Evolutionary conservation across 306 rosid genomes (phyloP), one percentile per base, ranked within the genome.

Genomic region (Castanospermum australe): DNA sequence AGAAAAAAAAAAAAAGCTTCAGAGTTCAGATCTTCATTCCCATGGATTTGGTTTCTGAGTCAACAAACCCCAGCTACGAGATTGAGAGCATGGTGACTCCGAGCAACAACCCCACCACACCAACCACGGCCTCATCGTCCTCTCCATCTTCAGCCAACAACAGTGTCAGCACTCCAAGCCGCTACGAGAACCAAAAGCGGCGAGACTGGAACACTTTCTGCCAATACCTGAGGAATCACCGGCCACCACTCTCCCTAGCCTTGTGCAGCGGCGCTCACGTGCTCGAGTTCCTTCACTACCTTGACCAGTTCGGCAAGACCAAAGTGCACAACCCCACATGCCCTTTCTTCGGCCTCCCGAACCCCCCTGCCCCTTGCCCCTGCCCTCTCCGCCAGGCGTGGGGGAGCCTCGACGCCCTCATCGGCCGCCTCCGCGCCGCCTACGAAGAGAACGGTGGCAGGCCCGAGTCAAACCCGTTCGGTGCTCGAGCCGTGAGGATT

Each of bases 201-300:
- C 75, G 99, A 33, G 99, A 95, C 77, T 95, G 99, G 99, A 95
- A 90, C 91, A 95, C 97, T 2, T 95, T 92, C 84, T 91, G 99
- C 85, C 99, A 95, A 64, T 95, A 92, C 76, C 86, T 95, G 1
- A 71, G 92, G 0, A 95, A 91, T 88, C 98, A 95, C 51, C 83
- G 89, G 2, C 99, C 98, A 0, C 97, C 98, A 1, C 85, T 95
- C 0, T 36, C 97, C 0, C 81, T 84, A 2, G 44, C 88, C 1
- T 36, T 88, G 84, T 95, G 99, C 77, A 82, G 90, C 24, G 99
- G 96, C 0, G 87, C 94, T 0, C 93, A 95, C 36, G 99, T 95
- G 5, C 90, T 95, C 0, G 98, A 95, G 33, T 95, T 95, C 75
- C 98, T 95, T 21, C 92, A 92, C 22, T 95, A 95, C 76, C 83